Base-by-base conservation (phyloP, 352 stramenopile genomes). In the Phytophthora podocarpi region DNA sequence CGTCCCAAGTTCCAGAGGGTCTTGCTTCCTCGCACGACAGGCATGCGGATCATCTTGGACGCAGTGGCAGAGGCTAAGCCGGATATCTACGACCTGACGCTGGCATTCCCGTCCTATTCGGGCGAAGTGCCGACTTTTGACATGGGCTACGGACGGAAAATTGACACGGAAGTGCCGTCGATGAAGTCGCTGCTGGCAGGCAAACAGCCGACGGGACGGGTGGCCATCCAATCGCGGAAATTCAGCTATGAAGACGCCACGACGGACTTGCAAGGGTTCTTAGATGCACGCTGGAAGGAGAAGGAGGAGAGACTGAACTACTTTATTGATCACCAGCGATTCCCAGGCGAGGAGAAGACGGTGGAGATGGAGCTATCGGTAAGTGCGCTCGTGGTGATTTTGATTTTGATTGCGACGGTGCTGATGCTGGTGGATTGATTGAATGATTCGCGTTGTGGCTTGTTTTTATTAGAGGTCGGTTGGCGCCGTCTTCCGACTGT, bases 81-180 rank as follows among this genome's bases (percentile, higher is more conserved):
- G 10, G 86, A 97, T 57, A 93, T 98, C 35, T 98, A 97, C 62
- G 95, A 98, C 76, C 71, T 98, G 10, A 98, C 94, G 26, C 83
- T 98, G 50, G 87, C 85, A 13, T 95, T 93, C 57, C 84, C 86
- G 26, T 81, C 71, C n/a, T 94, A 93, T 66, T 82, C 84, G 27
- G 84, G 86, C 30, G 85, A 93, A 75, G 84, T 94, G 27, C 91
- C 91, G 23, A 96, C 88, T 12, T 96, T 74, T 39, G 87, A 93
- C 9, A 96, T 97, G 87, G 90, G 91, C 18, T 97, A 97, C 67
- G 61, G 61, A 21, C 80, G 91, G 23, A 91, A 93, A 50, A 70
- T 61, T 12, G 91, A 97, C 59, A 90, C 78, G 5, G 70, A 84
- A 28, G 74, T 97, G 48, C 91, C 91, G 34, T 92, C 82, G 16